Base-by-base conservation (phyloP, 345 rosid species). In the Gossypium rotundifolium region DNA sequence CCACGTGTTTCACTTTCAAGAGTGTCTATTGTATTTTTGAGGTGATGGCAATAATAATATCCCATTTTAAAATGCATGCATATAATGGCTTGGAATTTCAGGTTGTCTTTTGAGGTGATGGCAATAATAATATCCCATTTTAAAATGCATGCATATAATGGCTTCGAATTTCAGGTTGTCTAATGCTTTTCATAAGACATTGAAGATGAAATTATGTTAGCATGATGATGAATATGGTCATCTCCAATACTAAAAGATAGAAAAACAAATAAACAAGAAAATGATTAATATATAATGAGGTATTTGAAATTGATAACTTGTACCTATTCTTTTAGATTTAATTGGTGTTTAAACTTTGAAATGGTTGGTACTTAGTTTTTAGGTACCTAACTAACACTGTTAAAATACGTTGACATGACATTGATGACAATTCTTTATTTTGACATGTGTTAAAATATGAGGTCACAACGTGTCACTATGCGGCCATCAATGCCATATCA, bases 211-310 rank as follows among this genome's bases (percentile, higher is more conserved):
- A 42, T 59, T 72, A 23, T 59, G 75, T 72, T 44, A 72, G 54
- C 65, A 40, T 59, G 75, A 72, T 72, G 65, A 72, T 42, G 75
- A 4, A 40, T 72, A 44, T 44, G 75, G 23, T n/a, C 11, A 59
- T 22, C 72, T 25, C 42, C 48, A n/a, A 6, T 10, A 18, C 3
- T 65, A 4, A 20, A 65, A n/a, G 12, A 9, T n/a, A 4, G 42
- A 42, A 4, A 14, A 27, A 12, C 2, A 61, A 5, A 10, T 1
- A 29, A 29, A 29, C 5, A 29, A 22, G 7, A 57, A 20, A 10
- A 10, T 57, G 29, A 25, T 22, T 57, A 57, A 11, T 11, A 45
- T 45, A 33, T 0, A 33, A 4, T 4, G 7, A 33, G 40, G 40
- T 33, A 5, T 33, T 33, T 33, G 40, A 33, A 33, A 5, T 33